These are phyloP conservation scores for Ammopiptanthus mongolicus DNA, from an alignment of 306 rosid genomes.

Conservation along the genomic window DNA sequence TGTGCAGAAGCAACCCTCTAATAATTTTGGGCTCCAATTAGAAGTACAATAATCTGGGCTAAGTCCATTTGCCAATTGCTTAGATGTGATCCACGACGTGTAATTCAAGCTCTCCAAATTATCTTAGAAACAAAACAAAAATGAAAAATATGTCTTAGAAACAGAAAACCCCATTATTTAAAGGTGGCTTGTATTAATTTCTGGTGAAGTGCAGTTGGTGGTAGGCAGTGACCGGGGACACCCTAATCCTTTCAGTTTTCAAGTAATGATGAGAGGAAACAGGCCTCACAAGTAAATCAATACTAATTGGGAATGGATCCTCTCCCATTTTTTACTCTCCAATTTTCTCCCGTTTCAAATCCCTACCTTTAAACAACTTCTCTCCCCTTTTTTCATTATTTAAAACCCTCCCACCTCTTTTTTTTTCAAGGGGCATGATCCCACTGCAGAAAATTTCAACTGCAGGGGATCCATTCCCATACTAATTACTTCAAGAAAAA, in stretches of 20 bases:
- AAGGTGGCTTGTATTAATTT: neutral
- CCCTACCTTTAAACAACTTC: too few species aligned
- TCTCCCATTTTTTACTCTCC: too few species aligned
- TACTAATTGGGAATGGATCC: too few species aligned
- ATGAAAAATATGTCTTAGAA: too few species aligned
- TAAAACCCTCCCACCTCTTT: too few species aligned
- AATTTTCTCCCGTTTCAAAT: too few species aligned
- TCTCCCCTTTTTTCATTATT: too few species aligned
- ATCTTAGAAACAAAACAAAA: neutral
- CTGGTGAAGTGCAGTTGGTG: conserved; percentile 17
- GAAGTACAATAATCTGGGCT: neutral
- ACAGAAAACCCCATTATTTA: neutral
- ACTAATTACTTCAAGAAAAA: neutral
- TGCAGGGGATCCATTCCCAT: too few species aligned
- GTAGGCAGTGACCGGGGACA: conserved; percentile 17
- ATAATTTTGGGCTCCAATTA: neutral
- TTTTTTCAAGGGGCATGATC: too few species aligned
- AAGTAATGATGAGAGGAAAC: conserved; percentile 8
- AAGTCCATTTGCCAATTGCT: neutral
- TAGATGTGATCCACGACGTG: neutral
- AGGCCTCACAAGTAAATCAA: conserved; percentile 21
- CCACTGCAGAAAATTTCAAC: too few species aligned
- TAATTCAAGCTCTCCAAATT: neutral
- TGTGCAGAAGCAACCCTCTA: neutral
- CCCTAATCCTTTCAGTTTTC: conserved; percentile 7